Conservation (phyloP, 805 yeast species). For the Ogataea corticis region DNA sequence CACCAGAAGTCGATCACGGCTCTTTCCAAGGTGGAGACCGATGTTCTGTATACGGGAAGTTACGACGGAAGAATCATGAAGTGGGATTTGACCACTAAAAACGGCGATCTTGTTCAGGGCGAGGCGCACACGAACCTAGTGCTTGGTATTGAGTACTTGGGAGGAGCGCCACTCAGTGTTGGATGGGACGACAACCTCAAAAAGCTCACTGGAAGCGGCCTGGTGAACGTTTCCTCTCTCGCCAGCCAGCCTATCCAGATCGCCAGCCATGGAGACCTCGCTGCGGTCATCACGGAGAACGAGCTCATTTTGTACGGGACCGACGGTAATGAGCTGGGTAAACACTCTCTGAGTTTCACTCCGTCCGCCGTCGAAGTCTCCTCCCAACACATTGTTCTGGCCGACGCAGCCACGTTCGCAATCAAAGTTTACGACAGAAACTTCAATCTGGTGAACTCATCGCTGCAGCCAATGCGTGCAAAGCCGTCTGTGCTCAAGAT, state of each 20-base stretch:
- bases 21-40: constrained; percentile 34
- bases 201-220: constrained; percentile 29
- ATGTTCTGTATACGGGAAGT: constrained; percentile 57
- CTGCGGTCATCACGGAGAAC: constrained; percentile 49
- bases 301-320: constrained; percentile 36
- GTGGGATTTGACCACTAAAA: constrained; percentile 51
- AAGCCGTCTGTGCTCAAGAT: constrained; percentile 63
- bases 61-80: constrained; percentile 73
- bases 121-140: constrained; percentile 66
- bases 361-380: constrained; percentile 51
- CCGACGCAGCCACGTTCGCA: constrained; percentile 42
- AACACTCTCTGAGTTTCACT: constrained; percentile 35
- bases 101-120: constrained; percentile 39
- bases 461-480: constrained; percentile 50
- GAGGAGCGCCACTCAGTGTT: constrained; percentile 35
- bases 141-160: constrained; percentile 44
- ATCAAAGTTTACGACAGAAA: constrained; percentile 40
- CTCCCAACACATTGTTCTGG: constrained; percentile 47
- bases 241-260: constrained; percentile 52
- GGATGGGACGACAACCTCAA: constrained; percentile 90
- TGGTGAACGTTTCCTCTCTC: constrained; percentile 34
- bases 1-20: constrained; percentile 85
- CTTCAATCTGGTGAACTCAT: constrained; percentile 14
- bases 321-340: constrained; percentile 32
- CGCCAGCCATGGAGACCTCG: constrained; percentile 36